These are phyloP conservation scores for Litchi chinensis DNA, from an alignment of 345 rosid genomes.

Conservation along the genomic window DNA sequence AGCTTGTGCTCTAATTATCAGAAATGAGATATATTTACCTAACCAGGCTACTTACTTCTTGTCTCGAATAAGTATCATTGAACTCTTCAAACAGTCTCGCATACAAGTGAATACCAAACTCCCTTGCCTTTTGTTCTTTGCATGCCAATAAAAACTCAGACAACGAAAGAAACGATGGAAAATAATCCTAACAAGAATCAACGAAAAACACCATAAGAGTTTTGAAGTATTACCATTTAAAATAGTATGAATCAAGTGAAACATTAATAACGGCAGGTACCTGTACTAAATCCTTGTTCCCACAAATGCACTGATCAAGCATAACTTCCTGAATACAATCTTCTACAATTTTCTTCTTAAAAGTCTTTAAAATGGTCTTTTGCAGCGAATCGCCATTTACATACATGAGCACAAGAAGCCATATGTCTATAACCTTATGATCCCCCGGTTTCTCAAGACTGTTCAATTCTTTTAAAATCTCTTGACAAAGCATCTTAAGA, in stretches of 20 bases:
- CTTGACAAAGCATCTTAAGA: conserved; percentile 70
- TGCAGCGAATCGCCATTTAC: conserved; percentile 62
- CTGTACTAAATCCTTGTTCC: conserved; percentile 69
- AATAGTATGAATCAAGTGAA: background rate
- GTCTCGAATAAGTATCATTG: conserved; percentile 63
- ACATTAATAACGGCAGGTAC: conserved; percentile 30
- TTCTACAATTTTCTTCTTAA: conserved; percentile 75
- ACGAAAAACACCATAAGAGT: conserved; percentile 16
- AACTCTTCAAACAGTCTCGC: conserved; percentile 67
- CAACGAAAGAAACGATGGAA: conserved; percentile 68
- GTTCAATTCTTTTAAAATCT: conserved; percentile 69
- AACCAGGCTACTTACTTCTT: conserved; percentile 54
- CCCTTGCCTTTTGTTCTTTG: conserved; percentile 81
- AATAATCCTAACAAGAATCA: conserved; percentile 56
- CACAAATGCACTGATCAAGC: conserved; percentile 73
- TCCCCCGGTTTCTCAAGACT: conserved; percentile 67
- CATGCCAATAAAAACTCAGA: conserved; percentile 69
- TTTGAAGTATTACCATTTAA: conserved; percentile 12
- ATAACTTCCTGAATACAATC: conserved; percentile 60
- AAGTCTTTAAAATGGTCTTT: conserved; percentile 56
- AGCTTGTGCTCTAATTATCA: background rate
- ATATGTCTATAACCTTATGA: conserved; percentile 76
- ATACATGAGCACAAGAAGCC: conserved; percentile 74
- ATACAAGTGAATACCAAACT: conserved; percentile 61
- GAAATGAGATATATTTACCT: background rate